Percentiles rank a stretch among this genome's conserved stretches.
Evolutionary conservation across 148 eudicot genomes (phyloP).

Genomic region (Rhododendron henanense): DNA sequence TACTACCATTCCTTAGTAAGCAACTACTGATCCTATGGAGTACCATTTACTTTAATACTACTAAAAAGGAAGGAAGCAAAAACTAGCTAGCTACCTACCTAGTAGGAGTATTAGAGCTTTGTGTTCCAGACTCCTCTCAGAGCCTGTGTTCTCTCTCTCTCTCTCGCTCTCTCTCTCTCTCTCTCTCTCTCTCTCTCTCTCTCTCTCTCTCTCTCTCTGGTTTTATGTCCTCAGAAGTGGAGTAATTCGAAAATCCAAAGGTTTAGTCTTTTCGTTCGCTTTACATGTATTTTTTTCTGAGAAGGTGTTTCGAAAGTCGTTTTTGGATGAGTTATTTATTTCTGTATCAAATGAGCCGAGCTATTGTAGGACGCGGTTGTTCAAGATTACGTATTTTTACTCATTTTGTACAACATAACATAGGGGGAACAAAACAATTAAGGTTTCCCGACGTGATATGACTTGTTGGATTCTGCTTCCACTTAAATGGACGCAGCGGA

Average conservation of each 20-base stretch:
- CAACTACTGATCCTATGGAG: too few relatives aligned
- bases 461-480: neutral
- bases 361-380: neutral
- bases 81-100: too few relatives aligned
- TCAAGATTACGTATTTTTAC: neutral
- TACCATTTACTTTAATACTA: too few relatives aligned
- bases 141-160: neutral
- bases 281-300: neutral
- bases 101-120: too few relatives aligned
- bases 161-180: neutral
- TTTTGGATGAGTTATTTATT: neutral
- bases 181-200: neutral
- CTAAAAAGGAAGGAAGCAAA: too few relatives aligned
- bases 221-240: neutral
- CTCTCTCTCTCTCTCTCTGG: neutral
- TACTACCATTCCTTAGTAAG: too few relatives aligned
- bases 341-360: neutral
- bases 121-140: too few relatives aligned
- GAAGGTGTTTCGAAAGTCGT: neutral
- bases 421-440: neutral
- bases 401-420: neutral
- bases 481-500: neutral
- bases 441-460: neutral
- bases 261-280: neutral
- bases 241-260: neutral